Percentiles rank a stretch among this genome's conserved stretches.
Evolutionary conservation across 768 basidiomycete genomes (phyloP).

Genomic region (Leccinum longicurvipes): DNA sequence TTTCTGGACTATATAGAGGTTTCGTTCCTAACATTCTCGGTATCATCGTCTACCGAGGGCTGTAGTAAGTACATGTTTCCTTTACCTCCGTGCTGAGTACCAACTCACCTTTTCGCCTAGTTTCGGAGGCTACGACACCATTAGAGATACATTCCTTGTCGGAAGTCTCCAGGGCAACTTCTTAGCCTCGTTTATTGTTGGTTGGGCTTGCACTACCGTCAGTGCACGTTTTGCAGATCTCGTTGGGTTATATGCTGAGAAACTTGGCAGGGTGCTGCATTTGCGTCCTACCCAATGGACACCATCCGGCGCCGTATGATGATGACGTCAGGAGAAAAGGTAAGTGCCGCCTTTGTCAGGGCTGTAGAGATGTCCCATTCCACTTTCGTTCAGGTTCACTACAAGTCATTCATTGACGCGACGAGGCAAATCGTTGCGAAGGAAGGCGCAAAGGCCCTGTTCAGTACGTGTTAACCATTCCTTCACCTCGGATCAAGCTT

Average conservation of each 20-base stretch:
- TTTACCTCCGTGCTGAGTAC: neutral
- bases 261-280: conserved; percentile 31
- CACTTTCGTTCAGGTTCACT: conserved; percentile 27
- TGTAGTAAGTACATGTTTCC: conserved; percentile 33
- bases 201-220: conserved; percentile 41
- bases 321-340: conserved; percentile 43
- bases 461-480: conserved; percentile 28
- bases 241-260: neutral
- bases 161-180: conserved; percentile 39
- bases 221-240: neutral
- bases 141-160: conserved; percentile 38
- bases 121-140: conserved; percentile 44
- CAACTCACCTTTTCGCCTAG: conserved; percentile 15
- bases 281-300: conserved; percentile 42
- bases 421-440: conserved; percentile 38
- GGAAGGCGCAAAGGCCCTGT: conserved; percentile 37
- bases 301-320: conserved; percentile 47
- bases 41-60: conserved; percentile 41
- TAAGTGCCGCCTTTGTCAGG: neutral
- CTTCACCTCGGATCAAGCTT: neutral
- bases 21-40: conserved; percentile 42
- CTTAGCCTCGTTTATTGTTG: conserved; percentile 39
- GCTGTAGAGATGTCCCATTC: neutral
- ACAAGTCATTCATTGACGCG: conserved; percentile 40
- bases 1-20: conserved; percentile 41